Conservation (phyloP, 768 basidiomycete species). For the Termitomyces sp. region DNA sequence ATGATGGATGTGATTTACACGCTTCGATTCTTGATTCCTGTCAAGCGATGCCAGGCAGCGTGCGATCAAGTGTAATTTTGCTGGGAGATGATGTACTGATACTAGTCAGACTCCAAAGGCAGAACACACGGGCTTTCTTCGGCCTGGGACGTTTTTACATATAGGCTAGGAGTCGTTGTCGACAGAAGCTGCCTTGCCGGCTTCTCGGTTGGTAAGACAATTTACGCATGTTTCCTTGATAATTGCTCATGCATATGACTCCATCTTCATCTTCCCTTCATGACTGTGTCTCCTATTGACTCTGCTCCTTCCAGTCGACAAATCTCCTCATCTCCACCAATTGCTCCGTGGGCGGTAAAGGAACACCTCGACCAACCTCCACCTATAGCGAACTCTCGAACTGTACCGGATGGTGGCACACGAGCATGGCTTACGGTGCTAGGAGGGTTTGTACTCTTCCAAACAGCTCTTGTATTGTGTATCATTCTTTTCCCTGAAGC, state of each 20-base stretch:
- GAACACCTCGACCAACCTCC: conserved; percentile 9
- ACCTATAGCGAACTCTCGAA: conserved; percentile 3
- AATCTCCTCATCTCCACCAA: conserved; percentile 4
- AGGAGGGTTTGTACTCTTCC: conserved; percentile 35
- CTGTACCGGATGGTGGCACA: conserved; percentile 40
- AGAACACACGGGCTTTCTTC: not conserved
- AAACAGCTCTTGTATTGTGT: not conserved
- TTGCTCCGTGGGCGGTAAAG: conserved; percentile 6
- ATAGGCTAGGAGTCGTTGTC: not conserved
- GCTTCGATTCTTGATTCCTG: not conserved
- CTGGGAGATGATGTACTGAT: not conserved
- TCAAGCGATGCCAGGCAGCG: conserved; percentile 5
- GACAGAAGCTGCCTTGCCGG: conserved; percentile 15
- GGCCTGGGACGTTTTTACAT: not conserved
- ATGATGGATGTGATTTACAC: not conserved
- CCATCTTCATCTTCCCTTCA: conserved; percentile 12
- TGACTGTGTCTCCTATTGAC: conserved; percentile 9
- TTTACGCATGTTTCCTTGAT: conserved; percentile 13
- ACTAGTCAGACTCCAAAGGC: not conserved
- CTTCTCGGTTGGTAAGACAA: conserved; percentile 13
- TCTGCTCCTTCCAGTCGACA: conserved; percentile 7
- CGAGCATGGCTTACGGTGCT: conserved; percentile 40
- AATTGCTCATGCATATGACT: conserved; percentile 15
- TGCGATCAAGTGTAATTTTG: not conserved
- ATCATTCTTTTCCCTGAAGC: conserved; percentile 16